Conservation (phyloP, 768 basidiomycete genomes). For the Paxillus ammoniavirescens region DNA sequence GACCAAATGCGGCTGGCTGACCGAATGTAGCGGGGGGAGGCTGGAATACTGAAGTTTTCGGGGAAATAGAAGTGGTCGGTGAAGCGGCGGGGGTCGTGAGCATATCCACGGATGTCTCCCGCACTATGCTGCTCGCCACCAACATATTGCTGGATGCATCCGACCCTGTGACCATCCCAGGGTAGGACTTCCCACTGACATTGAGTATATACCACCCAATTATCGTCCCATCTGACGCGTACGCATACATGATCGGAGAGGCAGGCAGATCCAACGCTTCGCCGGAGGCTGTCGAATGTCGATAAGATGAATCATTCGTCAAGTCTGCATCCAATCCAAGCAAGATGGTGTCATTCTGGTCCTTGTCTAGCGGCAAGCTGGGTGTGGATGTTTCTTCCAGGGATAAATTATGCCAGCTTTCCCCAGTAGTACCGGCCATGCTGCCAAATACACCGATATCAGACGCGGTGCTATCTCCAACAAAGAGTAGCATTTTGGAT, state of each 20-base stretch:
- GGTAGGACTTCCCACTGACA: slow-evolving; percentile 49
- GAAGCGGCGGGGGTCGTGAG: slow-evolving; percentile 24
- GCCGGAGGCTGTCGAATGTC: slow-evolving; percentile 38
- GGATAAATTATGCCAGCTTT: slow-evolving; percentile 43
- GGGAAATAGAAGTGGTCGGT: slow-evolving; percentile 14
- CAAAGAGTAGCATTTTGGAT: slow-evolving; percentile 39
- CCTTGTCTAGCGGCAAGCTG: slow-evolving; percentile 64
- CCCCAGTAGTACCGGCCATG: slow-evolving; percentile 25
- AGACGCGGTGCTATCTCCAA: slow-evolving; percentile 50
- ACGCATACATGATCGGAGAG: slow-evolving; percentile 69
- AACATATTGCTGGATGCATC: slow-evolving; percentile 5
- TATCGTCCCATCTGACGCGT: slow-evolving; percentile 76
- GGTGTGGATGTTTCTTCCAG: slow-evolving; percentile 52
- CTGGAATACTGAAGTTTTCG: slow-evolving; percentile 28
- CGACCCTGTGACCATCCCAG: slow-evolving; percentile 44
- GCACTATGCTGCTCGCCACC: slow-evolving; percentile 21
- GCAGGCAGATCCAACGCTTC: slow-evolving; percentile 43
- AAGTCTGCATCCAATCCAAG: slow-evolving; percentile 66
- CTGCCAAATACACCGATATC: slow-evolving; percentile 48
- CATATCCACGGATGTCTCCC: slow-evolving; percentile 32
- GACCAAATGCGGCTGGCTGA: slow-evolving; percentile 28
- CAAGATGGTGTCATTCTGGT: slow-evolving; percentile 68
- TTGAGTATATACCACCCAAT: slow-evolving; percentile 72
- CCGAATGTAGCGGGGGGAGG: slow-evolving; percentile 35
- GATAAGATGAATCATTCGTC: slow-evolving; percentile 45